Conservation (phyloP, 345 rosid species). For the Tarenaya hassleriana region DNA sequence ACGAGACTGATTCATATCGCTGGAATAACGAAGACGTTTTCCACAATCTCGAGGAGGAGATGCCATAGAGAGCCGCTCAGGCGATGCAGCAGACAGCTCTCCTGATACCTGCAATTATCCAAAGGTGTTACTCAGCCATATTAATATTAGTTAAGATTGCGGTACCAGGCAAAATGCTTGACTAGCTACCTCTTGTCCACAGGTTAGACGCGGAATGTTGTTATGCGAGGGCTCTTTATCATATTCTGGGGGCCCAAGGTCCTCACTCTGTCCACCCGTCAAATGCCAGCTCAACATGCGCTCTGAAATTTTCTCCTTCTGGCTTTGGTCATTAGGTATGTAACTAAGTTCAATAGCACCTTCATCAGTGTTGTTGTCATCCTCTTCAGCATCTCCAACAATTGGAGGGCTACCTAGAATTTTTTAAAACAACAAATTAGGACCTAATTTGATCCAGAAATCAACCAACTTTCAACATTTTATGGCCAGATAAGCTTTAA, state of each 20-base stretch:
- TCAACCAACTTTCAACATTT: not conserved
- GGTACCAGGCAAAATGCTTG: not conserved
- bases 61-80: conserved; percentile 79
- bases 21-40: conserved; percentile 51
- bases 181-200: conserved; percentile 50
- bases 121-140: conserved; percentile 5
- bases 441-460: not conserved
- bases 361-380: conserved; percentile 41
- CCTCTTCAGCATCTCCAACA: conserved; percentile 51
- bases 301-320: conserved; percentile 49
- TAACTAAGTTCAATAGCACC: conserved; percentile 52
- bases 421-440: too few species aligned
- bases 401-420: conserved; percentile 63
- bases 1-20: conserved; percentile 62
- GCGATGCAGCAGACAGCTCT: conserved; percentile 95
- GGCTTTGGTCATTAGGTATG: conserved; percentile 45
- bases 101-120: conserved; percentile 63
- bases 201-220: conserved; percentile 50
- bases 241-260: conserved; percentile 49
- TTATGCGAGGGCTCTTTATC: conserved; percentile 61
- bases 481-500: not conserved
- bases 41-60: conserved; percentile 60
- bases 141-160: not conserved
- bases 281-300: conserved; percentile 69
- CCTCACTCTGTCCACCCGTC: conserved; percentile 55